Base-by-base conservation (phyloP, 2,329 filamentous ascomycete genomes). In the Fusarium odoratissimum region DNA sequence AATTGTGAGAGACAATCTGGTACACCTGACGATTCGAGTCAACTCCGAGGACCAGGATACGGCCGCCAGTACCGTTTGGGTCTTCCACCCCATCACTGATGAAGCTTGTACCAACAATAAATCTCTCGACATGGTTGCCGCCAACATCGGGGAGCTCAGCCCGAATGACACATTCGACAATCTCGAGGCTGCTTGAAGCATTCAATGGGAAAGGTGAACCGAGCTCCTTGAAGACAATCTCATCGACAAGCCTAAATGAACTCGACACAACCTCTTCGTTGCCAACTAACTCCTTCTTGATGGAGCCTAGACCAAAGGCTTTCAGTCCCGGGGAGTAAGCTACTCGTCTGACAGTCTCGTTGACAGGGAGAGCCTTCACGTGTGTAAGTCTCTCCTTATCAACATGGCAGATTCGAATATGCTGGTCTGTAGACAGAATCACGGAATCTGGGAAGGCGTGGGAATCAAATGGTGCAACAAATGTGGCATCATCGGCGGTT, bases 71-170 rank as follows among this genome's bases (percentile, higher is more conserved):
- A 19, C 87, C 83, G 16, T 87, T 86, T 23, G 80, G 78, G 25
- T 82, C 84, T 23, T 86, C 82, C 6, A 83, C 83, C 14, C 88
- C 85, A 49, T 93, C 91, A 12, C 86, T 85, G 46, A 95, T 79
- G 76, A 92, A 95, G 61, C 93, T 93, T 1, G 96, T 98, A 11
- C 96, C 96, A 11, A 98, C 89, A n/a, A 98, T 85, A 78, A 98
- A 98, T 45, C 95, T 87, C 79, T 98, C 95, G 0, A 87, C 88
- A 9, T 82, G 79, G 33, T 86, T 84, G 14, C 90, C 90, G 45
- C 83, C 84, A 7, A 83, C 83, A 74, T 85, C 91, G 5, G 88
- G 86, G 17, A 98, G 86, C 74, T 94, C 89, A 10, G 93, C 91
- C 38, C 93, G 90, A 64, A 97, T 91, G 12, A 97, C 91, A 69